phyloP scores from a whole-genome alignment of 352 stramenopile genomes.

The Globisporangium barbulae region DNA sequence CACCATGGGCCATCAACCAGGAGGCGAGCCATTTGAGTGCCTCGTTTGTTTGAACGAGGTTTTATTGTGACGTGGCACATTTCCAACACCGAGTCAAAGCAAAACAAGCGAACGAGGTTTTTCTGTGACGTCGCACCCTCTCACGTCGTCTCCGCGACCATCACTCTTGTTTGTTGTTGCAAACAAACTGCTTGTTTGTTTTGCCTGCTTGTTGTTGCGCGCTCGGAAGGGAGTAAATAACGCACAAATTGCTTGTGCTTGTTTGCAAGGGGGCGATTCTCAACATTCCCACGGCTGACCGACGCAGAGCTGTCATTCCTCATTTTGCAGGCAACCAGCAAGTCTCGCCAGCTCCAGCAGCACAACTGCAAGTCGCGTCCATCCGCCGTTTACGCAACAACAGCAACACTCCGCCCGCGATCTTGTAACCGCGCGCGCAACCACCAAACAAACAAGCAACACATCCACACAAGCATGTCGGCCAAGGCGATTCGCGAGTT shows the following conservation, averaged over 20 bases:
- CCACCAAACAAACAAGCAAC: constrained; percentile 11
- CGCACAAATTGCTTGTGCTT: not conserved
- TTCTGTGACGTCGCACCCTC: constrained; percentile 10
- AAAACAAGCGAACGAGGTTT: not conserved
- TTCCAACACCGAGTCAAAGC: not conserved
- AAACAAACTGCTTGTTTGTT: not conserved
- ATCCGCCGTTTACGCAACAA: constrained; percentile 4
- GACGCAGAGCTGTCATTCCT: constrained; percentile 13
- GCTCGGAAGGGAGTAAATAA: too few relatives aligned
- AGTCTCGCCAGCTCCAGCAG: not conserved
- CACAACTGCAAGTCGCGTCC: constrained; percentile 6
- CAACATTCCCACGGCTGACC: not conserved
- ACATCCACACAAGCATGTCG: constrained; percentile 66
- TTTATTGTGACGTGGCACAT: constrained; percentile 12
- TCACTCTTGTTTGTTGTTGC: constrained; percentile 1
- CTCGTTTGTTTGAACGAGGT: not conserved
- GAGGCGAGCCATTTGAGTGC: too few relatives aligned
- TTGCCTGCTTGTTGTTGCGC: not conserved
- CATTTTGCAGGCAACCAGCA: constrained; percentile 10
- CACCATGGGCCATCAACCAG: too few relatives aligned
- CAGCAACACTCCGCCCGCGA: not conserved
- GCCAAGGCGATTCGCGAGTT: constrained; percentile 96
- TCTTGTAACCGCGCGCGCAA: not conserved
- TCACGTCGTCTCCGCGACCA: constrained; percentile 9
- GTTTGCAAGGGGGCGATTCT: not conserved